Evolutionary conservation across 805 yeast species (phyloP), one percentile per base, ranked within the genome.

Genomic region (Tetrapisispora iriomotensis): DNA sequence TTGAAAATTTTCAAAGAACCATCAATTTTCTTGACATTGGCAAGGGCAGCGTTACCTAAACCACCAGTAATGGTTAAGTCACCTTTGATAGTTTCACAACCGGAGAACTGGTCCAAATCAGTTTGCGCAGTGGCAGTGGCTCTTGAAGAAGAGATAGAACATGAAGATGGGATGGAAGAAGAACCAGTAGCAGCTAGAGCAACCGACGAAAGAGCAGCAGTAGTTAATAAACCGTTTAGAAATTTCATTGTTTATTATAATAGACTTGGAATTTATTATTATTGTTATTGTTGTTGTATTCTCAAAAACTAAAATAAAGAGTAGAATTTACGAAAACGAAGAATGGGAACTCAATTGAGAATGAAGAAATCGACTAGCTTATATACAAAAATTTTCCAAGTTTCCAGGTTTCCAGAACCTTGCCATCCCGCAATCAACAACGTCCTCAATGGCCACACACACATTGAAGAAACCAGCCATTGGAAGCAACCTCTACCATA

Each of bases 31-130:
- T 79, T 61, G 51, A 88, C 82, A 48, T 82, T 84, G 58, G 81
- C 79, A 54, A 92, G 68, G 41, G 79, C 71, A 51, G 80, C 79
- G 43, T 74, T 51, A 48, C 77, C 79, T 45, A 80, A 63, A 46
- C 65, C 70, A 66, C 88, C 88, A 41, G 72, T 58, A 58, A 90
- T 72, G 65, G 69, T 64, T 54, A 92, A 67, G 61, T 79, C 79
- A 72, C 96, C 97, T 46, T 74, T 73, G 51, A 92, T 72, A 45
- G 87, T 82, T 29, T 74, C 64, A 76, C 98, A 92, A 34, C 77
- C 69, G 36, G 84, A 64, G 40, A 82, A 74, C 21, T 61, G 55
- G 54, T 86, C 94, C 58, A 90, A 75, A 50, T 86, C 88, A 22
- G 82, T 54, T 65, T 87, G 86, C 29, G 79, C 75, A 40, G 92